Base-by-base conservation (phyloP, 768 basidiomycete genomes). In the Xanthoconium purpureum region DNA sequence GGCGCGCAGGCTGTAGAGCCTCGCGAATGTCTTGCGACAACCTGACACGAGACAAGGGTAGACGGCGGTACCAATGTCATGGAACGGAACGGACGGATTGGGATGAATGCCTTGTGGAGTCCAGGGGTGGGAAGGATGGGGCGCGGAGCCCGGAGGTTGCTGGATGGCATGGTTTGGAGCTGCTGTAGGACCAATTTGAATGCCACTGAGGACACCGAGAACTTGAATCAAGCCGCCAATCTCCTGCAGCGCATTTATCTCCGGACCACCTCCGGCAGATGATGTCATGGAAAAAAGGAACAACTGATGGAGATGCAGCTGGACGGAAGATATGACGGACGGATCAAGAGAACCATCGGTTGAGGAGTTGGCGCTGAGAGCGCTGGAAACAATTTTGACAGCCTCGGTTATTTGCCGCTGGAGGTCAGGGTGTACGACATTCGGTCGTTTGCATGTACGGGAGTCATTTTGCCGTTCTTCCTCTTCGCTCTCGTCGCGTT, bases 141-240 rank as follows among this genome's bases (percentile, higher is more conserved):
- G 67, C 9, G 73, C 63, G n/a, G 78, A 72, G 18, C 60, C 63
- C 20, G 72, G 60, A 32, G 60, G 46, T 28, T 55, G 62, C 18
- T 53, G 56, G 52, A 74, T 44, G 28, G 56, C 47, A 47, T 77
- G 66, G 57, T 54, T 58, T 8, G 57, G 56, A 8, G 79, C 75
- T 43, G 65, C 48, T 30, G 75, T 60, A 17, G 75, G 70, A 11
- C 74, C 78, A 50, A 92, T 91, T 62, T 84, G 87, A 42, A 89
- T 85, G 2, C 86, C 88, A 58, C 85, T 88, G 56, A 92, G 80
- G 35, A 91, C 86, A 18, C 89, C 89, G 43, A 92, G 79, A 59
- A 91, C 87, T 63, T 91, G 89, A 54, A 91, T 88, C 50, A 92
- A 77, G n/a, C 87, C 88, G 42, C 84, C 82, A 39, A 91, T 81